These are phyloP conservation scores for Hevea brasiliensis DNA, from an alignment of 345 rosid genomes.

Conservation along the genomic window DNA sequence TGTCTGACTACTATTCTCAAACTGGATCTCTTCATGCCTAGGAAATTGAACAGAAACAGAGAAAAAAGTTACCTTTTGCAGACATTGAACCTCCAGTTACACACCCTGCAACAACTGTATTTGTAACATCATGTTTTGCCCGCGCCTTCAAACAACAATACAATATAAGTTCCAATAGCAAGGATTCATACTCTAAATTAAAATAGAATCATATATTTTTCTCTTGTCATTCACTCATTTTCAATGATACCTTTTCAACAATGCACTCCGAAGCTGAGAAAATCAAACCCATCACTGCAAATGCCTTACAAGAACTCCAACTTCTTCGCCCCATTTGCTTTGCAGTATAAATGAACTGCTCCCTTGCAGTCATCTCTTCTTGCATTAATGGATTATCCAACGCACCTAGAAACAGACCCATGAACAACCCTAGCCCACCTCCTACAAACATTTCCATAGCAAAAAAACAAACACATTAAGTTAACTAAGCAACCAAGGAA, in stretches of 20 bases:
- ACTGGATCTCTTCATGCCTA: not conserved
- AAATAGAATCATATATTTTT: not conserved
- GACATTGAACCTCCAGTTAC: conserved; percentile 86
- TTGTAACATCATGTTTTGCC: conserved; percentile 80
- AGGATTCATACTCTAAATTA: not conserved
- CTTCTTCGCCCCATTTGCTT: conserved; percentile 89
- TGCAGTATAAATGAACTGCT: conserved; percentile 66
- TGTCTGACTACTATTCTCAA: conserved; percentile 2
- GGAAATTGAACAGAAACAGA: conserved; percentile 10
- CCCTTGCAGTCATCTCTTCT: conserved; percentile 75
- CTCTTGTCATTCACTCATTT: conserved; percentile 1
- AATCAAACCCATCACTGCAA: conserved; percentile 88
- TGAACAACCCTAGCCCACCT: conserved; percentile 84
- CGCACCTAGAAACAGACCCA: conserved; percentile 87
- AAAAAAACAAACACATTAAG: not conserved
- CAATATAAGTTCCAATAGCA: not conserved
- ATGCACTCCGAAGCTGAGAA: conserved; percentile 91
- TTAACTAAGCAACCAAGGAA: not conserved
- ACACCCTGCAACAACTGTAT: conserved; percentile 86
- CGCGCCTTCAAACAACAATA: conserved; percentile 54
- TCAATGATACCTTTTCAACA: conserved; percentile 68
- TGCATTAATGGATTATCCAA: conserved; percentile 78
- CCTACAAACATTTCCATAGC: conserved; percentile 44
- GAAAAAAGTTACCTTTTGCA: conserved; percentile 59
- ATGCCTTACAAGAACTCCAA: conserved; percentile 81